phyloP scores from a whole-genome alignment of 1,139 yeast genomes.

The Pichia sp. region DNA sequence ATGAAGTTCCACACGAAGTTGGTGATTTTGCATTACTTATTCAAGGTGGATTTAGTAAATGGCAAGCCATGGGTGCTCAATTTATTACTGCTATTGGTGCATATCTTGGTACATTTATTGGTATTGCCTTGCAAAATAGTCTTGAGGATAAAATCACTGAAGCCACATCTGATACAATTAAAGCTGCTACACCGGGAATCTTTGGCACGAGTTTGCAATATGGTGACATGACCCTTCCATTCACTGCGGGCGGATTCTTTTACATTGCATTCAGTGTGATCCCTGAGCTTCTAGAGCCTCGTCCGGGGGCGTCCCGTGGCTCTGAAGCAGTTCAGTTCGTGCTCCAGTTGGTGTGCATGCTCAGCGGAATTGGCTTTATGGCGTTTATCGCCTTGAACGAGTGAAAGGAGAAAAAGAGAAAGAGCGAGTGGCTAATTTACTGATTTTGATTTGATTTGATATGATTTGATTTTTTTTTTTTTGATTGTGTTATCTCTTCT shows the following conservation, averaged over 20 bases:
- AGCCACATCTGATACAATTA: constrained; percentile 5
- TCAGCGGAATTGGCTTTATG: constrained; percentile 47
- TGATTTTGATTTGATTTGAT: constrained; percentile 8
- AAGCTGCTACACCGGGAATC: constrained; percentile 34
- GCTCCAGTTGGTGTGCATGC: constrained; percentile 39
- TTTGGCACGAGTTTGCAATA: constrained; percentile 44
- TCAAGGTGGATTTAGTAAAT: constrained; percentile 57
- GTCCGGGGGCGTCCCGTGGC: constrained; percentile 30
- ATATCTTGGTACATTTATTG: constrained; percentile 53
- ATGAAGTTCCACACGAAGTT: constrained; percentile 70
- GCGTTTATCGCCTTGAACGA: constrained; percentile 46
- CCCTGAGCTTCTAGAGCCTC: constrained; percentile 51
- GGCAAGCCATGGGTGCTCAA: constrained; percentile 59
- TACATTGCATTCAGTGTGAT: constrained; percentile 64
- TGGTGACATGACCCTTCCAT: constrained; percentile 55
- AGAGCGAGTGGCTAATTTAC: neutral
- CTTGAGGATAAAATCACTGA: constrained; percentile 4
- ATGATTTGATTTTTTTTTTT: no score
- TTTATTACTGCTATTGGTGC: constrained; percentile 60
- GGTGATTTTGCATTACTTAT: constrained; percentile 66
- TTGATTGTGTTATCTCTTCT: no score
- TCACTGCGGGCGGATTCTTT: constrained; percentile 65
- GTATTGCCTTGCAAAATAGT: constrained; percentile 42
- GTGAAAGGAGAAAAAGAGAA: neutral
- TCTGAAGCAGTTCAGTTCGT: constrained; percentile 34